These are phyloP conservation scores for Mycena sanguinolenta DNA, from an alignment of 768 basidiomycete genomes.

Conservation along the genomic window DNA sequence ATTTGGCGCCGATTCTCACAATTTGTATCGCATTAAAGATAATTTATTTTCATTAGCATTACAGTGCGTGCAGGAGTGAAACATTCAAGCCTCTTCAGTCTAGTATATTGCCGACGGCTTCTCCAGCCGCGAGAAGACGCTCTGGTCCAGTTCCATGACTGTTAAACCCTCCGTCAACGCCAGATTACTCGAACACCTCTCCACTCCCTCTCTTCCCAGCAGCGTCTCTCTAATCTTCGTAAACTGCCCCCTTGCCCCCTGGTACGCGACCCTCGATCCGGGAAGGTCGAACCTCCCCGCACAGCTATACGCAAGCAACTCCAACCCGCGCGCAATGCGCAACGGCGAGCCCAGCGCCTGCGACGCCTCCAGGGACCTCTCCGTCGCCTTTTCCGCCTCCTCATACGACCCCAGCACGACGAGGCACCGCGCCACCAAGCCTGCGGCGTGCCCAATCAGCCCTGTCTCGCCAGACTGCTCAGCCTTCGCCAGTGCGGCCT, in stretches of 20 bases:
- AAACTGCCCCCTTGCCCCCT: slow-evolving; percentile 24
- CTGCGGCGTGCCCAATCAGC: not conserved
- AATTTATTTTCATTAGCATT: no score
- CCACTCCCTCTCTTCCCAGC: slow-evolving; percentile 8
- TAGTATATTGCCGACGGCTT: no score
- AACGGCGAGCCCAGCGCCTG: slow-evolving; percentile 2
- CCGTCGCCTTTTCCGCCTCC: not conserved
- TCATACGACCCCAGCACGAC: not conserved
- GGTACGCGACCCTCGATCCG: slow-evolving; percentile 15
- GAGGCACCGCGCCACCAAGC: not conserved
- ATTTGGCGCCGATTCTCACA: no score
- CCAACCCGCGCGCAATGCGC: slow-evolving; percentile 26
- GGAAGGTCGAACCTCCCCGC: slow-evolving; percentile 14
- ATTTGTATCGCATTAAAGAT: no score
- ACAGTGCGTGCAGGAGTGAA: no score
- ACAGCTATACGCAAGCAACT: slow-evolving; percentile 25
- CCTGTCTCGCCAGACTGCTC: not conserved
- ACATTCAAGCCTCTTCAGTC: no score
- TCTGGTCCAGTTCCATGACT: no score
- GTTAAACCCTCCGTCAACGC: no score
- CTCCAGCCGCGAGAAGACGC: no score
- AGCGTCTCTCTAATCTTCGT: not conserved
- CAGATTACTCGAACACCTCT: not conserved
- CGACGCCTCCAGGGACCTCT: not conserved
- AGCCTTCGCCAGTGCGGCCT: not conserved